These are phyloP conservation scores for Acanthamoeba sp. DNA, from an alignment of 208 protist genomes.

Conservation along the genomic window DNA sequence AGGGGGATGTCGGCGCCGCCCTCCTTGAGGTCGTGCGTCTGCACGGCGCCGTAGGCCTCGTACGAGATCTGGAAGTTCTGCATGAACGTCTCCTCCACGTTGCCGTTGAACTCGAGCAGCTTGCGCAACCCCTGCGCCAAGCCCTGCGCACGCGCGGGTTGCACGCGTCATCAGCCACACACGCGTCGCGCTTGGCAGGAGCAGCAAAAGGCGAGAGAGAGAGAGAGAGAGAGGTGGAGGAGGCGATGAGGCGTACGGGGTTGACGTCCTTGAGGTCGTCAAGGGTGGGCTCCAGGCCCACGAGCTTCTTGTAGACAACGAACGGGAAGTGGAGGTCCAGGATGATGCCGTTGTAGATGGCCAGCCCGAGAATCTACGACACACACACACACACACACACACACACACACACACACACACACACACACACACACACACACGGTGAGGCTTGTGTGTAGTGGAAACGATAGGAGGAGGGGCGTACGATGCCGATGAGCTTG, in stretches of 20 bases:
- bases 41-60: conserved; percentile 84
- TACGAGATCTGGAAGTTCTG: conserved; percentile 84
- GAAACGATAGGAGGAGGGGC: not conserved
- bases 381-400: not conserved
- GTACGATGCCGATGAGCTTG: conserved; percentile 69
- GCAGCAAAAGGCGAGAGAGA: too few relatives aligned
- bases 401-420: not conserved
- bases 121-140: conserved; percentile 77
- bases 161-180: too few relatives aligned
- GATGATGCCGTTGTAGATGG: conserved; percentile 96
- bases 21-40: conserved; percentile 84
- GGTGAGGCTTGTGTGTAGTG: not conserved
- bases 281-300: conserved; percentile 81
- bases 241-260: conserved; percentile 54
- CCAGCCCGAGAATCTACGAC: conserved; percentile 91
- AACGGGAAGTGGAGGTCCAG: conserved; percentile 95
- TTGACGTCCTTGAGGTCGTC: conserved; percentile 89
- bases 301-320: conserved; percentile 93
- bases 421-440: not conserved
- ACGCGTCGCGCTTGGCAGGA: not conserved
- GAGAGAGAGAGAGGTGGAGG: too few relatives aligned
- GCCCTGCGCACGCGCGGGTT: conserved; percentile 33
- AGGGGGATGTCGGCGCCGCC: conserved; percentile 88
- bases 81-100: conserved; percentile 88
- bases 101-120: conserved; percentile 83